A percentile compares a stretch with the other conserved stretches of the same genome.
These are phyloP conservation scores for Pistacia atlantica DNA, from an alignment of 345 rosid species.

Conservation along the genomic window DNA sequence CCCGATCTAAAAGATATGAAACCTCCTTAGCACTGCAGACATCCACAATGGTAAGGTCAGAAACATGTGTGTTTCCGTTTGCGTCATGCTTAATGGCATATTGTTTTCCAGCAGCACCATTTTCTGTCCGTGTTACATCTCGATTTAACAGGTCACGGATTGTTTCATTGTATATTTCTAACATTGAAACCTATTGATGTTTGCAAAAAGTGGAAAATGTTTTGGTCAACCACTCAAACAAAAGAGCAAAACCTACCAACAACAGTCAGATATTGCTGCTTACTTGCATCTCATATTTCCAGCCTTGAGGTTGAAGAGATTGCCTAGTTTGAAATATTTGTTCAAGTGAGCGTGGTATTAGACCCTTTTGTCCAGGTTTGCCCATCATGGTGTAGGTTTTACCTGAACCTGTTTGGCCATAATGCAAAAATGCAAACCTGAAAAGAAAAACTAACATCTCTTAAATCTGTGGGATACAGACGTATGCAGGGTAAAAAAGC, in stretches of 20 bases:
- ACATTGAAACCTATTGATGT: slow-evolving; percentile 79
- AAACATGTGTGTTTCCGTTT: slow-evolving; percentile 75
- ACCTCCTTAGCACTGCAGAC: slow-evolving; percentile 68
- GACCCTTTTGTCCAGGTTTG: slow-evolving; percentile 77
- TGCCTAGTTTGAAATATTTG: slow-evolving; percentile 93
- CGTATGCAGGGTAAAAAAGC: background rate
- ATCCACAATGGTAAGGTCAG: slow-evolving; percentile 80
- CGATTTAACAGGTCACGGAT: slow-evolving; percentile 77
- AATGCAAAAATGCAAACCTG: slow-evolving; percentile 98
- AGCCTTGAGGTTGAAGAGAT: slow-evolving; percentile 83
- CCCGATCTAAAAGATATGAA: slow-evolving; percentile 73
- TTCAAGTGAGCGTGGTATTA: slow-evolving; percentile 88
- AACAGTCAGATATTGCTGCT: slow-evolving; percentile 8
- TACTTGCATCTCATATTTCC: slow-evolving; percentile 98
- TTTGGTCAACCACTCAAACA: slow-evolving; percentile 1
- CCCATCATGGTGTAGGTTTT: slow-evolving; percentile 99
- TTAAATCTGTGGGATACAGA: background rate
- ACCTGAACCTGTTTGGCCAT: slow-evolving; percentile 99
- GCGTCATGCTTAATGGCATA: slow-evolving; percentile 79
- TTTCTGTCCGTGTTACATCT: slow-evolving; percentile 57
- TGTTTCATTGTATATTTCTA: slow-evolving; percentile 95
- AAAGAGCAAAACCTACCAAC: background rate
- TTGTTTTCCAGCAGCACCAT: slow-evolving; percentile 54
- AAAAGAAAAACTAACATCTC: slow-evolving; percentile 14
- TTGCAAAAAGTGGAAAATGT: slow-evolving; percentile 5